Evolutionary conservation across 176 grass and related monocot species (phyloP), one percentile per base, ranked within the genome.

Genomic region (Pharus latifolius): DNA sequence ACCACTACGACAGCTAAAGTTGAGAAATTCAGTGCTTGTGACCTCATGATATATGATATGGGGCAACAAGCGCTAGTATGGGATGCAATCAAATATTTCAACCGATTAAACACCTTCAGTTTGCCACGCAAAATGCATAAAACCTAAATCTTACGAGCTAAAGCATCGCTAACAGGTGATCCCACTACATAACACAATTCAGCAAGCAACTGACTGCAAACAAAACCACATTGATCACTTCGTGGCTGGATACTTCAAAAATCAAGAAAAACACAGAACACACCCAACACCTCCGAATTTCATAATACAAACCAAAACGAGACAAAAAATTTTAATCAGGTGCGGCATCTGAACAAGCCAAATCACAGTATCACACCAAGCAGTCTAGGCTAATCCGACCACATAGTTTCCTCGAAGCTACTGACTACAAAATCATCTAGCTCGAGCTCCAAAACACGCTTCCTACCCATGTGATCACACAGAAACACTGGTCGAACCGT

Each of bases 31-130:
- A 33, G 17, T 13, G 49, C 45, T 50, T 58, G 27, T 37, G 38
- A 47, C 23, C 56, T 46, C 60, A 45, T 26, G 41, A 5, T 42
- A 65, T 44, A 62, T 51, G 3, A 13, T 9, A 32, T 84, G 81
- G 41, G 40, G 4, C 32, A 10, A 26, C 67, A 50, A 25, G 25
- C 40, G 40, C 47, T 17, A 63, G 27, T 34, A 59, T 10, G 38
- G 50, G 14, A 79, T 66, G 60, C 66, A 78, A 72, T 30, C 23
- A 41, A 61, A 63, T 62, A 77, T 56, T 28, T 17, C 57, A 30
- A 13, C 11, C 29, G 17, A 20, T 48, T 29, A 44, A 71, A 48
- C 14, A 53, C n/a, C n/a, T 63, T 44, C 6, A 16, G 38, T 5
- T 14, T 31, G 52, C 24, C 25, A 42, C 52, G 9, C 29, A 68